A percentile compares a stretch with the other conserved stretches of the same genome.
Conservation (phyloP, 192 early-diverging fungal species). For the Linnemannia schmuckeri region DNA sequence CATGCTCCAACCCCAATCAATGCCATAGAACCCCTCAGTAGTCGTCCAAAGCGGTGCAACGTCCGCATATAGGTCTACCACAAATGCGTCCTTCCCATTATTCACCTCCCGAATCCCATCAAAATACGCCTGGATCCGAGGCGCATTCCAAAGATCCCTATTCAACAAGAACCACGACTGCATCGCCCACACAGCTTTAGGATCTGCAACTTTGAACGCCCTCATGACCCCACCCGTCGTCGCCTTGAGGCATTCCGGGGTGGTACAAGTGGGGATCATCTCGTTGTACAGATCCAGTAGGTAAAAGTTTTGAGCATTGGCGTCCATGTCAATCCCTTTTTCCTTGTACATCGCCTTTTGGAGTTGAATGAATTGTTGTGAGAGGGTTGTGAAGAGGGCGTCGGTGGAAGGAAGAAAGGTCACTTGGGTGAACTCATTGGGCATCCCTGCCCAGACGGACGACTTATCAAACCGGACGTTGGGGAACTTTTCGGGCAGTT, state of each 20-base stretch:
- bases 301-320: conserved; percentile 17
- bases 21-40: conserved; percentile 48
- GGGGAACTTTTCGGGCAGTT: conserved; percentile 17
- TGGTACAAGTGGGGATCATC: conserved; percentile 26
- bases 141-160: conserved; percentile 19
- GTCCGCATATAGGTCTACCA: conserved; percentile 49
- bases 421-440: conserved; percentile 11
- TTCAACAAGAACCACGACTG: conserved; percentile 50
- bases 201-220: conserved; percentile 39
- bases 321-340: background rate
- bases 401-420: conserved; percentile 38
- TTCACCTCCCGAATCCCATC: conserved; percentile 44
- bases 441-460: conserved; percentile 25
- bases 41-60: conserved; percentile 32
- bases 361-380: conserved; percentile 31
- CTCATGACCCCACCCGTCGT: conserved; percentile 33
- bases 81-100: conserved; percentile 41
- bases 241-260: conserved; percentile 26
- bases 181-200: conserved; percentile 49
- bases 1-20: conserved; percentile 58
- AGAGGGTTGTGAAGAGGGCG: conserved; percentile 26
- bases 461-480: conserved; percentile 18
- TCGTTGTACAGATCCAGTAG: conserved; percentile 51
- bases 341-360: conserved; percentile 29
- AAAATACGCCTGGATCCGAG: conserved; percentile 41